Evolutionary conservation across 192 early-diverging fungal species (phyloP).

Genomic region (Podila clonocystis): DNA sequence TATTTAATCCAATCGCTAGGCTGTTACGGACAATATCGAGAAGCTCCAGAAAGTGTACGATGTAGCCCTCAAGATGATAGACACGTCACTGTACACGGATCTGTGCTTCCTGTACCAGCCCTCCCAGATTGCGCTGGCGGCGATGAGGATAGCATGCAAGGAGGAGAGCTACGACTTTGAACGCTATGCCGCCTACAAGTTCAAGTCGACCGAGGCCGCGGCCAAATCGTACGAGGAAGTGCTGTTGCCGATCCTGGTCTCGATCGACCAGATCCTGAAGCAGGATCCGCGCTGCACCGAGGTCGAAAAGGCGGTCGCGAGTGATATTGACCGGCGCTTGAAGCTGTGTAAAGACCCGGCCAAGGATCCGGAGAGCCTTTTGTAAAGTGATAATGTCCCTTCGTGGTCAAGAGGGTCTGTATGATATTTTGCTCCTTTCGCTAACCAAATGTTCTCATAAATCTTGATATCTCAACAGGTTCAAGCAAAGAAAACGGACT

Average conservation of each 20-base stretch:
- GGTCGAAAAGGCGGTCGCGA: slow-evolving; percentile 57
- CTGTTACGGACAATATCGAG: slow-evolving; percentile 51
- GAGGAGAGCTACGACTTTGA: slow-evolving; percentile 66
- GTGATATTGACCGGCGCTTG: slow-evolving; percentile 69
- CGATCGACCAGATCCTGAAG: slow-evolving; percentile 59
- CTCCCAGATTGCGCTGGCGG: slow-evolving; percentile 78
- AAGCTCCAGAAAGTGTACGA: slow-evolving; percentile 64
- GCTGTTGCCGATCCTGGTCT: slow-evolving; percentile 59
- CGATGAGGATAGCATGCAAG: slow-evolving; percentile 67
- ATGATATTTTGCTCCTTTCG: background rate
- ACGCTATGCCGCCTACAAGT: slow-evolving; percentile 43
- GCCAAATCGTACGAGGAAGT: slow-evolving; percentile 45
- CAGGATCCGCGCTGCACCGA: slow-evolving; percentile 47
- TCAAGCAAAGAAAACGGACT: slow-evolving; percentile 7
- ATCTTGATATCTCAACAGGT: background rate
- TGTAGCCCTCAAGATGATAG: slow-evolving; percentile 60
- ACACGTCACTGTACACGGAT: slow-evolving; percentile 74
- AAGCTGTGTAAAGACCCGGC: slow-evolving; percentile 78
- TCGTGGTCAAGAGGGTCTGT: background rate
- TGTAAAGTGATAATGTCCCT: slow-evolving; percentile 12
- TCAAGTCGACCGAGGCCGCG: slow-evolving; percentile 22
- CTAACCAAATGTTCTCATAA: background rate
- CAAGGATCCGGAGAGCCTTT: slow-evolving; percentile 71
- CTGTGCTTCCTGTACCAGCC: slow-evolving; percentile 81
- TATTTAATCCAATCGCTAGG: slow-evolving; percentile 40